Base-by-base conservation (phyloP, 306 rosid genomes). In the Quercus berberidifolia region DNA sequence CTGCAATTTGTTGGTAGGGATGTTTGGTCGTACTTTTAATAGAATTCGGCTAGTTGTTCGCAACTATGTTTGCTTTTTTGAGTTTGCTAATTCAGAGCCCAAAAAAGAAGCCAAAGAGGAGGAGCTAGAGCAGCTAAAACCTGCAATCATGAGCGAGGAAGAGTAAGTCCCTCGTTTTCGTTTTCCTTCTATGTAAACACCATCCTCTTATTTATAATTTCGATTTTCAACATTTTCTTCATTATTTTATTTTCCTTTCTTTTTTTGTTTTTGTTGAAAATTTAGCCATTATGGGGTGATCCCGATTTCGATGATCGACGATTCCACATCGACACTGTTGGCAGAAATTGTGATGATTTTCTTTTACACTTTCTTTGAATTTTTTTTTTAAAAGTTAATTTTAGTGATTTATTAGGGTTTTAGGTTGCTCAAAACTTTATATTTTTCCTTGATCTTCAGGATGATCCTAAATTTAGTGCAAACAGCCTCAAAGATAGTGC, bases 301-400 rank as follows among this genome's bases (percentile, higher is more conserved):
- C 87, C 88, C 91, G 91, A 92, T 94, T 83, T 85, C 88, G 76
- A 83, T 94, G 1, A 92, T 91, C 81, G 99, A 97, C 12, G 99
- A 92, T 86, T 90, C 95, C 25, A 91, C 97, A 62, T 88, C 94
- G 6, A 87, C 0, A 97, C 75, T 76, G 92, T 21, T 21, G 23
- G 23, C 23, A 21, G 86, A 94, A 91, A 90, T 94, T 73, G 92
- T 92, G 25, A 97, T 92, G 4, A 82, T 90, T 84, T 20, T 54
- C 55, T 11, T 21, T 75, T 3, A 78, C 26, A n/a, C 6, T 12
- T 30, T 64, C 20, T 17, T 73, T 78, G 4, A 63, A 30, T 33
- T 3, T 17, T 21, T 52, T 33, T 5, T 26, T 20, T n/a, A n/a
- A n/a, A 41, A 6, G 23, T 17, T 19, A 6, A n/a, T 55, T 59